These are phyloP conservation scores for Neonectria hederae DNA, from an alignment of 2,329 filamentous ascomycete genomes.

Conservation along the genomic window DNA sequence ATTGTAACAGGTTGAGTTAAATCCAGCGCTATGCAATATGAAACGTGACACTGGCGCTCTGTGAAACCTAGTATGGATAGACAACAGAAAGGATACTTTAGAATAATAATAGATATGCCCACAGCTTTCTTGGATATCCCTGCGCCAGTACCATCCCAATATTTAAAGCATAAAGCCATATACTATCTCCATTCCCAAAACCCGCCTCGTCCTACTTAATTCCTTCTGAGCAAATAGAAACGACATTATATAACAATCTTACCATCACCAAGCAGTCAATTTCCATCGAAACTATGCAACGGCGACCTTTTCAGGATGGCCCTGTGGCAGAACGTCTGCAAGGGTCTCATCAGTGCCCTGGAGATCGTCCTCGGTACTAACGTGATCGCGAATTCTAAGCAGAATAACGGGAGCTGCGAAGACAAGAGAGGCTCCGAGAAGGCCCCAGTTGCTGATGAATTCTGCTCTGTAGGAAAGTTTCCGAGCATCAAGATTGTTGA, in stretches of 20 bases:
- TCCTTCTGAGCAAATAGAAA: not conserved
- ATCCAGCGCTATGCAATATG: not conserved
- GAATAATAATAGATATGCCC: not conserved
- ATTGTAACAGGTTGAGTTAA: too few species aligned
- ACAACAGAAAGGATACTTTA: not conserved
- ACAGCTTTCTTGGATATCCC: not conserved
- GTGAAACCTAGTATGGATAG: accelerated
- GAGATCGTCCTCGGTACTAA: slow-evolving; percentile 82
- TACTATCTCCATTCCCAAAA: not conserved
- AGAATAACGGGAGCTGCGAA: slow-evolving; percentile 83
- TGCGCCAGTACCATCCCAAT: not conserved
- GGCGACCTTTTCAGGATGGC: slow-evolving; percentile 27
- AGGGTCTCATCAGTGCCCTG: slow-evolving; percentile 85
- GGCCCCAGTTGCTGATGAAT: slow-evolving; percentile 77
- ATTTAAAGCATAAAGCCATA: not conserved
- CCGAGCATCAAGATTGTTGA: slow-evolving; percentile 48
- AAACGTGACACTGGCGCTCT: not conserved
- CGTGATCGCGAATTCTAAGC: slow-evolving; percentile 81
- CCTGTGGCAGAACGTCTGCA: slow-evolving; percentile 68
- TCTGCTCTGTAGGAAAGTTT: slow-evolving; percentile 71
- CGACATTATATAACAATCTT: not conserved
- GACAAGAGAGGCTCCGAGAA: slow-evolving; percentile 77
- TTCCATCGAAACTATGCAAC: not conserved
- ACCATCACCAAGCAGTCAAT: not conserved
- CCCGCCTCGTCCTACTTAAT: not conserved